Evolutionary conservation across 805 yeast genomes (phyloP).

Genomic region (Metschnikowia cerradonensis): DNA sequence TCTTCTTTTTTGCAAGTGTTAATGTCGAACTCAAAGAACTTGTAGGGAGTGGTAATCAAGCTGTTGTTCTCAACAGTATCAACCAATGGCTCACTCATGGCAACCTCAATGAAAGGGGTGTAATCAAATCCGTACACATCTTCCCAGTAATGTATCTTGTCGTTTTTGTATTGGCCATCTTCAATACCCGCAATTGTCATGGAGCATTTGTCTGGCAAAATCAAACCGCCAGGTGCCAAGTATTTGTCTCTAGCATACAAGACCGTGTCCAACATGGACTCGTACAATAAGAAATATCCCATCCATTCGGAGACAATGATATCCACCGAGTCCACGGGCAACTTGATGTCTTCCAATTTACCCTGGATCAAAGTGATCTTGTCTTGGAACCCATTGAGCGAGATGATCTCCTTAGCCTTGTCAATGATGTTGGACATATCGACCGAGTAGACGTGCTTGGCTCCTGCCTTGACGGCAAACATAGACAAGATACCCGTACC

Average conservation of each 20-base stretch:
- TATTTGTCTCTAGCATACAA: slow-evolving; percentile 90
- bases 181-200: slow-evolving; percentile 90
- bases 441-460: slow-evolving; percentile 94
- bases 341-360: slow-evolving; percentile 84
- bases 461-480: slow-evolving; percentile 99
- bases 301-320: slow-evolving; percentile 98
- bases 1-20: slow-evolving; percentile 84
- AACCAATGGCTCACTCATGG: slow-evolving; percentile 91
- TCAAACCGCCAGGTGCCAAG: slow-evolving; percentile 76
- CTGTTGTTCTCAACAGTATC: slow-evolving; percentile 81
- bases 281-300: slow-evolving; percentile 96
- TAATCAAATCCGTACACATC: slow-evolving; percentile 97
- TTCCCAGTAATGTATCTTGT: slow-evolving; percentile 91
- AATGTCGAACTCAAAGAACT: slow-evolving; percentile 78
- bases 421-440: slow-evolving; percentile 96
- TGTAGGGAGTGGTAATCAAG: slow-evolving; percentile 68
- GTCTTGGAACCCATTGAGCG: slow-evolving; percentile 77
- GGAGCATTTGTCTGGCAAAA: slow-evolving; percentile 90
- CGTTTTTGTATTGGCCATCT: slow-evolving; percentile 87
- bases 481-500: slow-evolving; percentile 97
- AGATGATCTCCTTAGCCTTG: slow-evolving; percentile 88
- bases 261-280: slow-evolving; percentile 97
- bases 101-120: slow-evolving; percentile 80
- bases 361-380: slow-evolving; percentile 88
- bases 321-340: slow-evolving; percentile 87